Evolutionary conservation across 1,284 basidiomycete species (phyloP).

Genomic region (Irpex rosettiformis): DNA sequence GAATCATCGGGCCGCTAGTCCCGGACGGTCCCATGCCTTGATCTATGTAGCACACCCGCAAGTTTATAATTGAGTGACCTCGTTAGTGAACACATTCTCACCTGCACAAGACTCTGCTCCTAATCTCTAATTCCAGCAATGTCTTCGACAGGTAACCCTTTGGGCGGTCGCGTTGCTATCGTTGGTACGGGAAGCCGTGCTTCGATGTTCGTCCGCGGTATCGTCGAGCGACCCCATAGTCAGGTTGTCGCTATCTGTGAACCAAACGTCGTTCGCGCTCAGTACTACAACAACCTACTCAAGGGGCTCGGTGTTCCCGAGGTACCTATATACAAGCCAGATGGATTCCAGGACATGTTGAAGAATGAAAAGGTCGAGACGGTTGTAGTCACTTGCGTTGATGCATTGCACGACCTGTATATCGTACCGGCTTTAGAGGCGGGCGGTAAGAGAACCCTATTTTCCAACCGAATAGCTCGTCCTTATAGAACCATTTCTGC

Average conservation of each 20-base stretch:
- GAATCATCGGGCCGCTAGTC: background rate
- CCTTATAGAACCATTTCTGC: background rate
- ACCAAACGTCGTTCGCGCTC: slow-evolving; percentile 43
- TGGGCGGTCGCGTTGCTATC: slow-evolving; percentile 37
- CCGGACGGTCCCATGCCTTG: background rate
- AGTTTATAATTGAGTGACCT: background rate
- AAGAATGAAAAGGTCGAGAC: slow-evolving; percentile 43
- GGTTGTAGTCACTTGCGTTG: slow-evolving; percentile 50
- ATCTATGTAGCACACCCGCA: background rate
- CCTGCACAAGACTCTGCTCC: background rate
- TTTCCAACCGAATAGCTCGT: background rate
- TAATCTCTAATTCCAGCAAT: slow-evolving; percentile 6
- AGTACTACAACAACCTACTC: slow-evolving; percentile 44
- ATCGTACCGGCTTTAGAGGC: slow-evolving; percentile 42
- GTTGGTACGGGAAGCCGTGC: slow-evolving; percentile 41
- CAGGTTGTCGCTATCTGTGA: slow-evolving; percentile 48
- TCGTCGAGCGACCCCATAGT: slow-evolving; percentile 35
- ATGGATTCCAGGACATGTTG: slow-evolving; percentile 47
- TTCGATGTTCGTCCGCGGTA: slow-evolving; percentile 42
- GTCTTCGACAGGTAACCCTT: slow-evolving; percentile 17
- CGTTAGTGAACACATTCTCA: background rate
- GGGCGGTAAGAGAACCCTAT: slow-evolving; percentile 28
- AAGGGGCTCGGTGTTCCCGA: slow-evolving; percentile 33
- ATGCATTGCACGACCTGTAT: slow-evolving; percentile 47
- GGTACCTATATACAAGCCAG: slow-evolving; percentile 40